Percentiles rank a stretch among this genome's conserved stretches.
Evolutionary conservation across 345 rosid species (phyloP).

Genomic region (Brassica napus): Da-Ae NC_063447.1:8814501-8815000

Average conservation of each 20-base stretch:
- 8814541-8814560: constrained; percentile 79
- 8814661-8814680: constrained; percentile 20
- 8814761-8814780: neutral
- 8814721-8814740: constrained; percentile 14
- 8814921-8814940: neutral
- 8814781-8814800: constrained; percentile 13
- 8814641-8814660: constrained; percentile 58
- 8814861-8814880: neutral
- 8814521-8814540: constrained; percentile 57
- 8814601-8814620: constrained; percentile 8
- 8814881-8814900: neutral
- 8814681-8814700: neutral
- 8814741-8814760: neutral
- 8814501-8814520: neutral
- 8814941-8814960: neutral
- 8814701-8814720: constrained; percentile 8
- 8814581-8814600: constrained; percentile 44
- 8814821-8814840: constrained; percentile 21
- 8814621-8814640: constrained; percentile 5
- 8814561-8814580: constrained; percentile 66
- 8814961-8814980: neutral
- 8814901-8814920: neutral
- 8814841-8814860: constrained; percentile 43
- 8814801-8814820: constrained; percentile 33
- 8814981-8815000: neutral